phyloP scores from a whole-genome alignment of 2,329 filamentous ascomycete species.

The Ceratocystis colombiana region DNA sequence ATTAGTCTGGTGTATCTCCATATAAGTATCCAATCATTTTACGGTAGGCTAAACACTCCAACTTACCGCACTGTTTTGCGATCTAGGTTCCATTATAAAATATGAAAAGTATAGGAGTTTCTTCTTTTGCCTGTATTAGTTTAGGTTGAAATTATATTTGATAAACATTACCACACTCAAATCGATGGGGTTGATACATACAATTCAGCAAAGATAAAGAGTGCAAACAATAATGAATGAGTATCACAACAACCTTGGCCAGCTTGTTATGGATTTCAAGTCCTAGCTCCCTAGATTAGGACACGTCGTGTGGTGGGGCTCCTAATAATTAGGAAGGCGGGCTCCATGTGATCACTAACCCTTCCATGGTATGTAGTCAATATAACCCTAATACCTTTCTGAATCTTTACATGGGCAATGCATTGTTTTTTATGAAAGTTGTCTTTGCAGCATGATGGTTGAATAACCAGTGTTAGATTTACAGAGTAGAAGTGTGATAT shows the following conservation, averaged over 20 bases:
- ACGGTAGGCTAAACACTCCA: slow-evolving; percentile 15
- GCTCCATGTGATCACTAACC: slow-evolving; percentile 15
- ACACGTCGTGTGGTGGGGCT: slow-evolving; percentile 24
- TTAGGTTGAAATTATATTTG: neutral
- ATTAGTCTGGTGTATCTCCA: slow-evolving; percentile 29
- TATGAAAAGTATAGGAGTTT: neutral
- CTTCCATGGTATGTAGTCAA: neutral
- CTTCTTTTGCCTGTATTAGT: neutral
- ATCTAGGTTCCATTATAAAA: neutral
- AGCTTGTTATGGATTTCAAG: neutral
- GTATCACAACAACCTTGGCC: neutral
- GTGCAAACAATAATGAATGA: neutral
- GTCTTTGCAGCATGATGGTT: neutral
- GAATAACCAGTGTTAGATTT: neutral
- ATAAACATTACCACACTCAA: neutral
- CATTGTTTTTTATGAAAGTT: no score
- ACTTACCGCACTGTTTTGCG: slow-evolving; percentile 16
- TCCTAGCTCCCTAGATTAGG: slow-evolving; percentile 20
- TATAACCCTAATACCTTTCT: neutral
- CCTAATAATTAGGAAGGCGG: neutral
- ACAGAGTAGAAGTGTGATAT: neutral
- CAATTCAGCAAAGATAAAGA: slow-evolving; percentile 4
- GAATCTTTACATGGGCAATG: no score
- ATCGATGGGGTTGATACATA: neutral
- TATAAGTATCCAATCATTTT: neutral